These are phyloP conservation scores for Epichloe uncinata DNA, from an alignment of 2,329 filamentous ascomycete species.

Conservation along the genomic window DNA sequence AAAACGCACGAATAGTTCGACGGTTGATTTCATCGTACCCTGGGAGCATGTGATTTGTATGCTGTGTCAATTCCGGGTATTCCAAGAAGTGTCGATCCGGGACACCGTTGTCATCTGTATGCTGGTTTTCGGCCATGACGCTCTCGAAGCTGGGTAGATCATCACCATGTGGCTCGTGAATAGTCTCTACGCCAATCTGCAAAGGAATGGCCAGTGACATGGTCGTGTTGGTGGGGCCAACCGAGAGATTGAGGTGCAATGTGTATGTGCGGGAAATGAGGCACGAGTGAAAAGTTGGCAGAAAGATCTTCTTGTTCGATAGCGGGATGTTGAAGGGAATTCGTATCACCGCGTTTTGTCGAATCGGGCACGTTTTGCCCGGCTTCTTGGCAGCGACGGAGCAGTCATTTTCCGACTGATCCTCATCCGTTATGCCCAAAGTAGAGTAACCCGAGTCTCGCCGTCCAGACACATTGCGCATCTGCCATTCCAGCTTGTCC, in stretches of 20 bases:
- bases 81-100: constrained; percentile 28
- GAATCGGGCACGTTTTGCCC: constrained; percentile 18
- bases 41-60: constrained; percentile 23
- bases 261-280: constrained; percentile 42
- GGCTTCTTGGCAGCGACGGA: constrained; percentile 12
- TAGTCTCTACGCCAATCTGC: constrained; percentile 34
- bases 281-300: constrained; percentile 46
- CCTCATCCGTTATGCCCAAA: constrained; percentile 21
- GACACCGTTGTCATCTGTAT: constrained; percentile 30
- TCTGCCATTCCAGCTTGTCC: constrained; percentile 29
- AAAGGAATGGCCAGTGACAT: constrained; percentile 35
- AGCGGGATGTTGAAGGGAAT: constrained; percentile 36
- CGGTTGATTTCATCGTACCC: constrained; percentile 23
- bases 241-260: constrained; percentile 31
- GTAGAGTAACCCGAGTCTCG: constrained; percentile 42
- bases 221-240: constrained; percentile 28
- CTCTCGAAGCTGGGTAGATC: constrained; percentile 38
- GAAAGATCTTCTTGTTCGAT: constrained; percentile 34
- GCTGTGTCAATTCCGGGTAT: constrained; percentile 19
- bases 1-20: constrained; percentile 11
- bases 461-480: constrained; percentile 19
- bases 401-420: constrained; percentile 22
- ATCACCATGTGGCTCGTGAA: constrained; percentile 17
- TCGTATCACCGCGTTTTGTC: constrained; percentile 28
- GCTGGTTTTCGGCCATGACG: constrained; percentile 27